These are phyloP conservation scores for Hypoxylon rubiginosum DNA, from an alignment of 2,329 filamentous ascomycete species.

Conservation along the genomic window DNA sequence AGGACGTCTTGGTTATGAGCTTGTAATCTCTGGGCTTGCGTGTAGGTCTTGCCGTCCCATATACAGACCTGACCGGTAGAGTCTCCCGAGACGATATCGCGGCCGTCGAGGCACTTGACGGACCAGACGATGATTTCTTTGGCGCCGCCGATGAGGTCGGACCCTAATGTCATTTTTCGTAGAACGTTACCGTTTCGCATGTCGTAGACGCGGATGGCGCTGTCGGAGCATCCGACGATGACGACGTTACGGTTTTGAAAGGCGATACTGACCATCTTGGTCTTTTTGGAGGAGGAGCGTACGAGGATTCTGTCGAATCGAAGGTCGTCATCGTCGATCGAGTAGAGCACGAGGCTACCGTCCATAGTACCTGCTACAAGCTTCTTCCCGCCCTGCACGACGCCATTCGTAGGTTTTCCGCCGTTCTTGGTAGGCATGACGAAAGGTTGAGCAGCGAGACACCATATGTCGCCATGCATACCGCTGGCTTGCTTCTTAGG, in stretches of 20 bases:
- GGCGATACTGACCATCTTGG: slow-evolving; percentile 89
- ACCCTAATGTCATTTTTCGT: slow-evolving; percentile 87
- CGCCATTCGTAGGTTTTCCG: slow-evolving; percentile 42
- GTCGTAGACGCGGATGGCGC: slow-evolving; percentile 90
- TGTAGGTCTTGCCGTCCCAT: slow-evolving; percentile 94
- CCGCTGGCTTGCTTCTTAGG: slow-evolving; percentile 87
- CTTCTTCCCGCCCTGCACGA: slow-evolving; percentile 63
- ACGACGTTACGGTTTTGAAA: slow-evolving; percentile 88
- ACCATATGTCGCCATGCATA: slow-evolving; percentile 97
- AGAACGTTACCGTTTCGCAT: slow-evolving; percentile 81
- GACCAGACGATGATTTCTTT: slow-evolving; percentile 94
- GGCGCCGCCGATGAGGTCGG: slow-evolving; percentile 79
- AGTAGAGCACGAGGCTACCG: slow-evolving; percentile 88
- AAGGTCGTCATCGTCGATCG: slow-evolving; percentile 86
- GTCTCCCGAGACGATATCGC: slow-evolving; percentile 93
- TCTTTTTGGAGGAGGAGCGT: slow-evolving; percentile 83
- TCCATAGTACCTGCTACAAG: slow-evolving; percentile 91
- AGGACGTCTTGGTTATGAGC: slow-evolving; percentile 91
- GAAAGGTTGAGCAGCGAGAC: slow-evolving; percentile 85
- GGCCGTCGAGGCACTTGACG: slow-evolving; percentile 87
- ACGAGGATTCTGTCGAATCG: slow-evolving; percentile 82
- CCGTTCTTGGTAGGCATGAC: slow-evolving; percentile 45
- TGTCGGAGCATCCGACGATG: slow-evolving; percentile 95
- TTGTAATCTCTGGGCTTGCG: slow-evolving; percentile 86
- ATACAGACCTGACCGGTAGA: slow-evolving; percentile 94